Percentiles rank a stretch among this genome's conserved stretches.
These are phyloP conservation scores for Vanderwaltozyma tropicalis DNA, from an alignment of 805 yeast genomes.

Conservation along the genomic window DNA sequence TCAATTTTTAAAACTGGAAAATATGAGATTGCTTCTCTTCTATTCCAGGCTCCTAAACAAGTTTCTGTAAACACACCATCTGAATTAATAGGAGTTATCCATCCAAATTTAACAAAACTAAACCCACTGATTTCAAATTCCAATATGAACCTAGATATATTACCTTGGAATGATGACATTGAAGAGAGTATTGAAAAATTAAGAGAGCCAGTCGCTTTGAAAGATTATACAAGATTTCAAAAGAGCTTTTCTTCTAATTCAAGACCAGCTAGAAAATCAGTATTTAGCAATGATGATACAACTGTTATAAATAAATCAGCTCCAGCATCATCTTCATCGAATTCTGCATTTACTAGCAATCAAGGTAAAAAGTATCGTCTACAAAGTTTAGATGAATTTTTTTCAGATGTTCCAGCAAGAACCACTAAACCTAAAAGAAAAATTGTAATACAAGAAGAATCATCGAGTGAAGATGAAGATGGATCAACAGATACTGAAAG, in stretches of 20 bases:
- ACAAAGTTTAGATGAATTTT: slow-evolving; percentile 82
- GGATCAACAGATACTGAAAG: slow-evolving; percentile 26
- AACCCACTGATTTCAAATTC: too few relatives aligned
- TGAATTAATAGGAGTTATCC: too few relatives aligned
- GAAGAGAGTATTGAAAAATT: slow-evolving; percentile 14
- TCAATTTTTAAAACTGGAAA: slow-evolving; percentile 45
- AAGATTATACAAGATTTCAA: slow-evolving; percentile 31
- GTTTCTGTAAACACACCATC: neutral
- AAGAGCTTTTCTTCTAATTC: slow-evolving; percentile 26
- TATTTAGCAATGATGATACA: neutral
- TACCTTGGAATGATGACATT: slow-evolving; percentile 14
- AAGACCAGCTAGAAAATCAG: slow-evolving; percentile 1
- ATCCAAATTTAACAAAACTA: neutral
- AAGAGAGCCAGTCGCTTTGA: slow-evolving; percentile 31
- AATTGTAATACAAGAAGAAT: slow-evolving; percentile 24
- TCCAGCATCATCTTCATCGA: slow-evolving; percentile 1
- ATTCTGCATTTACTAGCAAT: slow-evolving; percentile 9
- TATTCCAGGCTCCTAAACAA: slow-evolving; percentile 72
- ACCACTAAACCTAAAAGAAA: slow-evolving; percentile 5
- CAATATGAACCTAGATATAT: too few relatives aligned
- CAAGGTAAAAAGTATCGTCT: slow-evolving; percentile 40
- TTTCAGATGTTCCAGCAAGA: slow-evolving; percentile 38
- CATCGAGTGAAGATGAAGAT: slow-evolving; percentile 25
- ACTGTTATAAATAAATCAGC: neutral
- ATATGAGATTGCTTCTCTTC: slow-evolving; percentile 52